Conservation (phyloP, 495 filamentous ascomycete genomes). For the Cetradonia linearis region DNA sequence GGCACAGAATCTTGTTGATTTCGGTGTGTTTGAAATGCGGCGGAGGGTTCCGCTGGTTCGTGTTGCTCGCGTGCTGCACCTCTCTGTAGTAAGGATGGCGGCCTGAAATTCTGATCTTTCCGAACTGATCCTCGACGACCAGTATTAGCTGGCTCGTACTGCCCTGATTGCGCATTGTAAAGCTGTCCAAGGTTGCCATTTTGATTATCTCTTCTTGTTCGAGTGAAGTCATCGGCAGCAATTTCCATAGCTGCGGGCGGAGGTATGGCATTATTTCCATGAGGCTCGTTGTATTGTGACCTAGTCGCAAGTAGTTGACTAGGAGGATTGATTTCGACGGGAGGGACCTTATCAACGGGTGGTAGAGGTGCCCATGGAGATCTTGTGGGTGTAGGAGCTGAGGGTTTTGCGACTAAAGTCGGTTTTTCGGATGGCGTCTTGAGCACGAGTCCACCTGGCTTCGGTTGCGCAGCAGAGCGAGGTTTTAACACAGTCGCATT, state of each 20-base stretch:
- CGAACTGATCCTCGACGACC: conserved; percentile 58
- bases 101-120: conserved; percentile 54
- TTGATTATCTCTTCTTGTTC: conserved; percentile 67
- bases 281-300: conserved; percentile 27
- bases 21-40: conserved; percentile 79
- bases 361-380: conserved; percentile 87
- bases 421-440: conserved; percentile 63
- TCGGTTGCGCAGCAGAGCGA: conserved; percentile 42
- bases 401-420: conserved; percentile 68
- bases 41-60: conserved; percentile 78
- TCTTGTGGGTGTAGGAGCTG: conserved; percentile 64
- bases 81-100: conserved; percentile 74
- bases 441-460: conserved; percentile 44
- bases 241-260: conserved; percentile 65
- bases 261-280: conserved; percentile 31
- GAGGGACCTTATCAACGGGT: conserved; percentile 70
- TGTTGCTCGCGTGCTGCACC: conserved; percentile 45
- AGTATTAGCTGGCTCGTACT: conserved; percentile 82
- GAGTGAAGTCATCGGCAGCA: conserved; percentile 87
- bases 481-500: conserved; percentile 45
- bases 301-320: conserved; percentile 26
- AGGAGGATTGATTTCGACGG: conserved; percentile 43
- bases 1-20: conserved; percentile 54
- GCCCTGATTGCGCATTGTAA: conserved; percentile 87
- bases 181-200: conserved; percentile 60